Evolutionary conservation across 1,284 basidiomycete genomes (phyloP), one percentile per base, ranked within the genome.

Genomic region (Ganoderma meredithae): DNA sequence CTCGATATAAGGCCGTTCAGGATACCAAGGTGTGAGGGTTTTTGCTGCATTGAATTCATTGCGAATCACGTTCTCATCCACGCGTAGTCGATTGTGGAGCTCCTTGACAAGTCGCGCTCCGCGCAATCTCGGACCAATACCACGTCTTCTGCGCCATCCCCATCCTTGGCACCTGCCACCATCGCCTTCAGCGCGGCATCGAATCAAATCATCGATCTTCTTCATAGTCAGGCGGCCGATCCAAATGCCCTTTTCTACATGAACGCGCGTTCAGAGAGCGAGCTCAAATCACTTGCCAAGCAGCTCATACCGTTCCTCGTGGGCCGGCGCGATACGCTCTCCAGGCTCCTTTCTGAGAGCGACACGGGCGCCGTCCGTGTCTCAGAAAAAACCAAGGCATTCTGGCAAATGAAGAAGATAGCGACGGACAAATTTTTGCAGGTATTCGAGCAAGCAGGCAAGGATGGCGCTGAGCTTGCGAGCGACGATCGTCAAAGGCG

Each of bases 101-200:
- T 96, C 77, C 82, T 97, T 53, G 95, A 96, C 81, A 91, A 90
- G 75, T 93, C 93, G 19, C 88, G 93, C 62, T 93, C 88, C 10
- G 81, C 84, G 22, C 79, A 83, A 53, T 92, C 90, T 40, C 87
- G 84, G 65, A 92, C 90, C 3, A 85, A 86, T 73, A 90, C 90
- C 19, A 90, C 89, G 2, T 92, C 89, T 0, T 77, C 81, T 19
- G 88, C 89, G 2, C 94, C 95, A 0, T 93, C 95, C 0, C 94
- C 94, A 0, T 83, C 89, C 0, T 82, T 97, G 13, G 84, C 91
- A 1, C 95, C 95, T 0, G 93, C 94, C 0, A 96, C 95, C 0
- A 89, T 95, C 68, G 91, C 90, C 9, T 90, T 90, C 75, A 81
- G 84, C 69, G 80, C 84, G 5, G 79, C 83, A 6, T 89, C 87